Percentiles rank a stretch among this genome's conserved stretches.
These are phyloP conservation scores for Lichenothelia convexa DNA, from an alignment of 495 filamentous ascomycete species.

Conservation along the genomic window DNA sequence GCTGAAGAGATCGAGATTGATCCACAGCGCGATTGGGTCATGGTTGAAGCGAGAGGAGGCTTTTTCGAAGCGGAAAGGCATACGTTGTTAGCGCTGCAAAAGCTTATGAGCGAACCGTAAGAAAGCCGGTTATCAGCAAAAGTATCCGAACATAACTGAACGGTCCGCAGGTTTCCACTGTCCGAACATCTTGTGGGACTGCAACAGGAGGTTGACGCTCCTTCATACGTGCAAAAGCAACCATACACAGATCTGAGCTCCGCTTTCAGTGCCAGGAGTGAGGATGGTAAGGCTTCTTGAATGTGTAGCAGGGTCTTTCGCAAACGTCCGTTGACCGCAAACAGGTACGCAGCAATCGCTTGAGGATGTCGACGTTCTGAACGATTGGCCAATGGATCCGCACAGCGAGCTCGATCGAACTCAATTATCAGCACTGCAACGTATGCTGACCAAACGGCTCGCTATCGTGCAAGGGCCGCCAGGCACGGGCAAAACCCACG, in stretches of 20 bases:
- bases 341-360: constrained; percentile 6
- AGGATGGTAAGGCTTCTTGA: too few species aligned
- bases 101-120: constrained; percentile 41
- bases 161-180: constrained; percentile 33
- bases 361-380: constrained; percentile 28
- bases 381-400: constrained; percentile 29
- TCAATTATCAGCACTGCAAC: constrained; percentile 46
- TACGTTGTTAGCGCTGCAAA: constrained; percentile 55
- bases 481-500: constrained; percentile 76
- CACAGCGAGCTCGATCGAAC: constrained; percentile 42
- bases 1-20: constrained; percentile 47
- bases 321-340: background rate
- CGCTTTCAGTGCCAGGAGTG: constrained; percentile 19
- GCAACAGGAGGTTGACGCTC: constrained; percentile 26
- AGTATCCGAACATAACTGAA: constrained; percentile 6
- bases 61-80: constrained; percentile 63
- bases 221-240: constrained; percentile 30
- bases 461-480: constrained; percentile 82
- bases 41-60: constrained; percentile 53
- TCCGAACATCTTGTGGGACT: constrained; percentile 39
- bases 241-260: constrained; percentile 30
- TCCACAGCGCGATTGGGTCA: constrained; percentile 49
- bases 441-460: constrained; percentile 54
- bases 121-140: constrained; percentile 7
- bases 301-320: too few species aligned